These are phyloP conservation scores for Mesembryanthemum crystallinum DNA, from an alignment of 148 eudicot genomes.

Conservation along the genomic window DNA sequence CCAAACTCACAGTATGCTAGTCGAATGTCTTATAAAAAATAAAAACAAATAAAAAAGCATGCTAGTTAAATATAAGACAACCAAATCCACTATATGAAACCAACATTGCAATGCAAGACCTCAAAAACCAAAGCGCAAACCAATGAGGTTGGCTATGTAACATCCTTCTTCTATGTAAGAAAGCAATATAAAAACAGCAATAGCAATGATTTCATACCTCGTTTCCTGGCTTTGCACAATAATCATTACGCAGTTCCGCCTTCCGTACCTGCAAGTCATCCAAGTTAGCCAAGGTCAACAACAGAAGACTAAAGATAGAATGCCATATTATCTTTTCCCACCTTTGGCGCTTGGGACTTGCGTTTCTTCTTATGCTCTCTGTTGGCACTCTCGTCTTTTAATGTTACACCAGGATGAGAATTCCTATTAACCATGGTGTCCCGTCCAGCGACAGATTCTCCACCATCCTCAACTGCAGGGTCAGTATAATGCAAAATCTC, in stretches of 20 bases:
- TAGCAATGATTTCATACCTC: slow-evolving; percentile 25
- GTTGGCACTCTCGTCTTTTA: slow-evolving; percentile 14
- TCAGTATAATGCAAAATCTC: slow-evolving; percentile 3
- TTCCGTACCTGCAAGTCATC: slow-evolving; percentile 16
- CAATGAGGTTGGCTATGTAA: background rate
- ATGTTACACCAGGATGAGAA: slow-evolving; percentile 14
- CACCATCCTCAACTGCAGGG: slow-evolving; percentile 37
- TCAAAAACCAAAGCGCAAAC: background rate
- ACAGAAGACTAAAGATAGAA: background rate
- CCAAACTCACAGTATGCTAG: background rate
- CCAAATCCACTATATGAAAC: slow-evolving; percentile 1
- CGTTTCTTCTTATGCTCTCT: slow-evolving; percentile 26
- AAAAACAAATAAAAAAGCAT: no score
- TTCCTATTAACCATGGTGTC: slow-evolving; percentile 20
- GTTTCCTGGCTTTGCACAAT: slow-evolving; percentile 18
- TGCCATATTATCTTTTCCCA: background rate
- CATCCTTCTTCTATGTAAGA: background rate
- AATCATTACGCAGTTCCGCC: slow-evolving; percentile 23
- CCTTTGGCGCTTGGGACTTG: slow-evolving; percentile 30
- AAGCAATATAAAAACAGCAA: background rate
- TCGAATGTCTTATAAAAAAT: no score
- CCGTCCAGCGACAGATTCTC: slow-evolving; percentile 30
- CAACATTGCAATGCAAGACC: background rate
- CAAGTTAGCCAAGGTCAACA: background rate
- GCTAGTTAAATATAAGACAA: background rate